These are phyloP conservation scores for Dendrobium chrysotoxum DNA, from an alignment of 106 monocot species.

Conservation along the genomic window DNA sequence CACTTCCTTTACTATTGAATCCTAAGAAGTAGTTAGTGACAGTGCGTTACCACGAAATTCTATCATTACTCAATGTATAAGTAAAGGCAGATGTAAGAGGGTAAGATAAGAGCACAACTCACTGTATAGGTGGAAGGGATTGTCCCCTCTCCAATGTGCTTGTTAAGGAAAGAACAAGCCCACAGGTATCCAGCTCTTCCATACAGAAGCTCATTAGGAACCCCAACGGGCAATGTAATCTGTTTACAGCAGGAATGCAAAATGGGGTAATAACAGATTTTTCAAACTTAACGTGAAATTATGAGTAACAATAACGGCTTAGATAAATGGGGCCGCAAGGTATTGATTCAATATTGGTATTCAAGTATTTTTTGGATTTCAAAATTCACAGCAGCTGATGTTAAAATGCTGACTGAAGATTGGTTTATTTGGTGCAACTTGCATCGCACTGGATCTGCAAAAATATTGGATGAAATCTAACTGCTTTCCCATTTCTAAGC, in stretches of 20 bases:
- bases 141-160: constrained; percentile 49
- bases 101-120: constrained; percentile 6
- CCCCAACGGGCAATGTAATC: constrained; percentile 48
- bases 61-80: not conserved
- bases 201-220: constrained; percentile 82
- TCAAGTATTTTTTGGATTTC: too few species aligned
- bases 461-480: too few species aligned
- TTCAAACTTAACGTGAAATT: not conserved
- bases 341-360: not conserved
- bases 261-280: not conserved
- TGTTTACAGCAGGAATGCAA: constrained; percentile 14
- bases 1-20: constrained; percentile 38
- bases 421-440: too few species aligned
- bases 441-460: too few species aligned
- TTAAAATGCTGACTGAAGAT: too few species aligned
- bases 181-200: constrained; percentile 89
- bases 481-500: too few species aligned
- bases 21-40: constrained; percentile 11
- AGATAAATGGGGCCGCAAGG: not conserved
- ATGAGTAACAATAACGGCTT: not conserved
- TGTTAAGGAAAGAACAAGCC: constrained; percentile 80
- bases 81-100: not conserved
- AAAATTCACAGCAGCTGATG: too few species aligned
- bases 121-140: constrained; percentile 42
- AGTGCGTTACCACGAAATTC: not conserved